A percentile compares a stretch with the other conserved stretches of the same genome.
Evolutionary conservation across 2,329 filamentous ascomycete species (phyloP).

Genomic region (Lasiodiplodia hormozganensis): DNA sequence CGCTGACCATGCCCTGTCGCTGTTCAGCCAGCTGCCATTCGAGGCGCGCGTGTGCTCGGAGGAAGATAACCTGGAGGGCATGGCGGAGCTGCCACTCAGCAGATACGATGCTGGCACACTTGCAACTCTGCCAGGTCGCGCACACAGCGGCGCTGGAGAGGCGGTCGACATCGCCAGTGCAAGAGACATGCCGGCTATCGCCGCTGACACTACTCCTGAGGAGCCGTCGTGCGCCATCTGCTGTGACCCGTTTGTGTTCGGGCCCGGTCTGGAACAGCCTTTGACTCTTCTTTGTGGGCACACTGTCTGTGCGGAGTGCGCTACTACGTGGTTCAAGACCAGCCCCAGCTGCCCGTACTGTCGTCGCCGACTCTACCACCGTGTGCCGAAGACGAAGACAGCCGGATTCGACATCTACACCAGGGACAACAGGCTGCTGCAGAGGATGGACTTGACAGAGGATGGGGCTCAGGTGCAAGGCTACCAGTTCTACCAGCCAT

Average conservation of each 20-base stretch:
- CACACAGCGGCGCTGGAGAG: background rate
- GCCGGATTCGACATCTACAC: background rate
- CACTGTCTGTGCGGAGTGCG: background rate
- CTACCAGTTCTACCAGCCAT: too few species aligned
- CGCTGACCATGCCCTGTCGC: background rate
- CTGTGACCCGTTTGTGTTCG: background rate
- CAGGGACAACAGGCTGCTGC: background rate
- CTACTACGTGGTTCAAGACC: background rate
- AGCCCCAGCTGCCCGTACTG: background rate
- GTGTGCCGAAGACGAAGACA: background rate
- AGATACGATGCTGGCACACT: background rate
- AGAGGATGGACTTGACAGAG: too few species aligned
- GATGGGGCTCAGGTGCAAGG: too few species aligned
- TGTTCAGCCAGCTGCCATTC: background rate
- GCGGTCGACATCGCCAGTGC: background rate
- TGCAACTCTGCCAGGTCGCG: fast-evolving
- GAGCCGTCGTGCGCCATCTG: background rate
- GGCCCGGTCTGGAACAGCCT: too few species aligned
- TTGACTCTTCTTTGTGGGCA: background rate
- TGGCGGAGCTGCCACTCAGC: background rate
- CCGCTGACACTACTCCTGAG: background rate
- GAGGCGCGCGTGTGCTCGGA: background rate
- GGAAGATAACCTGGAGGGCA: background rate
- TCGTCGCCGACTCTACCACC: background rate
- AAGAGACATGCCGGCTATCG: background rate